These are phyloP conservation scores for Stagonosporopsis chrysanthemi DNA, from an alignment of 2,329 filamentous ascomycete genomes.

Conservation along the genomic window DNA sequence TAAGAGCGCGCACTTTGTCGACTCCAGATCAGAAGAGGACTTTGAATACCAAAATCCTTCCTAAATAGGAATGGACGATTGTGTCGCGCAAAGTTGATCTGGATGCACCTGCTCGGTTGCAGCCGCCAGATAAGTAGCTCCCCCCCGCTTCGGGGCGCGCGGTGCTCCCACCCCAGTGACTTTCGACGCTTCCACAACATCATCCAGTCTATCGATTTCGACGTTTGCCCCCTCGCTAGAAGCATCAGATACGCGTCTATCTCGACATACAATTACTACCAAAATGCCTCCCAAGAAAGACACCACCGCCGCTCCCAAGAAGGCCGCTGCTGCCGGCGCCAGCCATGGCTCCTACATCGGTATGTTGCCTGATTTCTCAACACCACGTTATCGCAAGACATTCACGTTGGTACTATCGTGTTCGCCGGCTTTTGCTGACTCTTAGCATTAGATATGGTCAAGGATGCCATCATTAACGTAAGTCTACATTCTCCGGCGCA, in stretches of 20 bases:
- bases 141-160: slow-evolving; percentile 39
- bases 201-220: slow-evolving; percentile 29
- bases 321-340: slow-evolving; percentile 61
- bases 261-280: slow-evolving; percentile 37
- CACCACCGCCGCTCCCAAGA: slow-evolving; percentile 63
- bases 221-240: slow-evolving; percentile 42
- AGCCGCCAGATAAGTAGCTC: slow-evolving; percentile 41
- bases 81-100: slow-evolving; percentile 41
- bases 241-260: slow-evolving; percentile 39
- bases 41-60: slow-evolving; percentile 38
- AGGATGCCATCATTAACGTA: slow-evolving; percentile 74
- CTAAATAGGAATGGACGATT: slow-evolving; percentile 41
- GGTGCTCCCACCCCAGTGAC: slow-evolving; percentile 33
- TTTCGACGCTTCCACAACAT: slow-evolving; percentile 38
- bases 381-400: slow-evolving; percentile 56
- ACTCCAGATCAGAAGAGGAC: slow-evolving; percentile 36
- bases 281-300: slow-evolving; percentile 73
- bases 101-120: slow-evolving; percentile 34
- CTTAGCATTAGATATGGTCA: slow-evolving; percentile 70
- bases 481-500: slow-evolving; percentile 64
- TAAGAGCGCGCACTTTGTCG: slow-evolving; percentile 29
- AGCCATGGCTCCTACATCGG: slow-evolving; percentile 72
- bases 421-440: slow-evolving; percentile 65
- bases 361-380: slow-evolving; percentile 57
- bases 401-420: slow-evolving; percentile 48